These are phyloP conservation scores for Venturia aucupariae DNA, from an alignment of 2,329 filamentous ascomycete genomes.

Conservation along the genomic window DNA sequence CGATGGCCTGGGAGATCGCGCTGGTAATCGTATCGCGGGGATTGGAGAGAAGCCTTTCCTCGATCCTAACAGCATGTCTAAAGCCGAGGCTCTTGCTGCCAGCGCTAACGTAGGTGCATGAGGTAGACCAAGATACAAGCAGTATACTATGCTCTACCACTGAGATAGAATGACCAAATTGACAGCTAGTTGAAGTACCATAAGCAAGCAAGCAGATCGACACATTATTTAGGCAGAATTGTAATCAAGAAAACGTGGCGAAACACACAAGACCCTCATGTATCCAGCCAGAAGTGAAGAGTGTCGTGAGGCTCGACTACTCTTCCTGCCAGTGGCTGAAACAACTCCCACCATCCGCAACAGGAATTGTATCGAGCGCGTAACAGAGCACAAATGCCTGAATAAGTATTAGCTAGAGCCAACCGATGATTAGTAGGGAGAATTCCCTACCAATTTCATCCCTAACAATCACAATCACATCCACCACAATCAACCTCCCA, in stretches of 20 bases:
- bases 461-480: neutral
- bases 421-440: neutral
- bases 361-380: neutral
- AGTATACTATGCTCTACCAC: neutral
- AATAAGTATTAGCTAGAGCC: neutral
- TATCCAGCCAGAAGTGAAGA: neutral
- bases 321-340: neutral
- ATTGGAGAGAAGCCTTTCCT: conserved; percentile 48
- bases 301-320: neutral
- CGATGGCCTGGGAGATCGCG: conserved; percentile 40
- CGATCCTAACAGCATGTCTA: conserved; percentile 38
- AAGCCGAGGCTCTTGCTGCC: neutral
- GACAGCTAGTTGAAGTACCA: too few relatives aligned
- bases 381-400: neutral
- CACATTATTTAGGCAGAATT: neutral
- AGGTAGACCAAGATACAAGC: neutral
- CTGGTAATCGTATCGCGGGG: conserved; percentile 44
- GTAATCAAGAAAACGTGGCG: too few relatives aligned
- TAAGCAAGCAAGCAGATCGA: neutral
- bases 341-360: neutral
- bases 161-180: neutral
- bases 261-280: too few relatives aligned
- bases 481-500: neutral
- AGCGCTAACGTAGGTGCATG: neutral
- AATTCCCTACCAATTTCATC: too few relatives aligned